A percentile compares a stretch with the other conserved stretches of the same genome.
These are phyloP conservation scores for Solanum hybrid DNA, from an alignment of 305 asterid species.

Conservation along the genomic window DNA sequence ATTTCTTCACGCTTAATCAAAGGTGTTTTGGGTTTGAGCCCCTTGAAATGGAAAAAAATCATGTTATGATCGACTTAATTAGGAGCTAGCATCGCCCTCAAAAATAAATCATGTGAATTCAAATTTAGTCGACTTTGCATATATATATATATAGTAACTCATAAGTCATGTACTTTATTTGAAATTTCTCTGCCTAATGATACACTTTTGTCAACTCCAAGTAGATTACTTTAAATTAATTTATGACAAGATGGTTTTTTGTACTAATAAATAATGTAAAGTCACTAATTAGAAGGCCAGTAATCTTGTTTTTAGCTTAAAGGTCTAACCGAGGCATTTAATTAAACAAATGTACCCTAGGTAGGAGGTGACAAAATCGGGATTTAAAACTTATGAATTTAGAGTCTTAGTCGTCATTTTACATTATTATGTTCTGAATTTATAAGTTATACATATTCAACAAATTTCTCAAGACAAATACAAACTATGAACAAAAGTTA, in stretches of 20 bases:
- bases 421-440: too few relatives aligned
- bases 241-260: neutral
- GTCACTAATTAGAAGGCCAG: neutral
- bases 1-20: neutral
- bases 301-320: neutral
- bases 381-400: too few relatives aligned
- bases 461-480: neutral
- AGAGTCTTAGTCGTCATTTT: too few relatives aligned
- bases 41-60: neutral
- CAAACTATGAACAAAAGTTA: too few relatives aligned
- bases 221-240: neutral
- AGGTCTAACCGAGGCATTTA: neutral
- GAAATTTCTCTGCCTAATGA: neutral
- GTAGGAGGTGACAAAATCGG: too few relatives aligned
- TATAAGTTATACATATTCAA: neutral
- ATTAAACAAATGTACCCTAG: neutral
- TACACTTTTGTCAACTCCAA: neutral
- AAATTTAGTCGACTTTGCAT: too few relatives aligned
- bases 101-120: neutral
- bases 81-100: neutral
- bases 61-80: too few relatives aligned
- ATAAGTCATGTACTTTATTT: neutral
- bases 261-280: neutral
- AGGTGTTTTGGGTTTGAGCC: neutral
- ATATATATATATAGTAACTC: neutral